Base-by-base conservation (phyloP, 1,139 yeast genomes). In the Candida gigantensis region DNA sequence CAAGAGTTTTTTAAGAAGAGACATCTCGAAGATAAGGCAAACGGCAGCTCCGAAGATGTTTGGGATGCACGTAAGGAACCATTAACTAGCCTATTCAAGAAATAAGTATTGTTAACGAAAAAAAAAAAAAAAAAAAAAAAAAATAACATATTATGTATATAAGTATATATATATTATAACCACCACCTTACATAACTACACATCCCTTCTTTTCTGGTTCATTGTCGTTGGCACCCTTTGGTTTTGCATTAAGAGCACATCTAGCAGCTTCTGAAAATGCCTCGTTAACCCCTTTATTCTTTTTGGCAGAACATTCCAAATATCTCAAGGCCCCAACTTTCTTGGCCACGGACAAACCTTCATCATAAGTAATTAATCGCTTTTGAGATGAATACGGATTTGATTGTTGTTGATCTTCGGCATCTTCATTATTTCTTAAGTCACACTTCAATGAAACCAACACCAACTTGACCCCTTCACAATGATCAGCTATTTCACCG, bases 241-340 rank as follows among this genome's bases (percentile, higher is more conserved):
- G 88, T 54, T 81, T 86, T 11, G 96, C 96, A 47, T 87, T 84
- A 51, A 92, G 73, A 4, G 97, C 97, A 58, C 96, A 89, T 60
- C 97, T 78, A 6, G 97, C 96, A 32, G 96, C 97, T 61, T 90
- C 97, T 1, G 96, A 87, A 59, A 89, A 89, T 6, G 96, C 96
- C 62, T 90, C 97, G 53, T 90, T 89, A 18, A 89, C 97, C 46
- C 97, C 97, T 53, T 94, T 75, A 60, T 88, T 89, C 59, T 83
- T 82, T 67, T 88, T 88, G 6, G 97, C 97, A 20, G 95, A 85
- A 63, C 97, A 90, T 60, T 90, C 97, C 58, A 88, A 71, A 57
- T 87, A 86, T 51, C 94, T 76, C 52, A 86, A 67, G 1, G 95
- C 95, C 13, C 94, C 94, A 32, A 87, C 81, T 53, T 76, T 76